Evolutionary conservation across 2,329 filamentous ascomycete species (phyloP), one percentile per base, ranked within the genome.

Genomic region (Fusarium napiforme): DNA sequence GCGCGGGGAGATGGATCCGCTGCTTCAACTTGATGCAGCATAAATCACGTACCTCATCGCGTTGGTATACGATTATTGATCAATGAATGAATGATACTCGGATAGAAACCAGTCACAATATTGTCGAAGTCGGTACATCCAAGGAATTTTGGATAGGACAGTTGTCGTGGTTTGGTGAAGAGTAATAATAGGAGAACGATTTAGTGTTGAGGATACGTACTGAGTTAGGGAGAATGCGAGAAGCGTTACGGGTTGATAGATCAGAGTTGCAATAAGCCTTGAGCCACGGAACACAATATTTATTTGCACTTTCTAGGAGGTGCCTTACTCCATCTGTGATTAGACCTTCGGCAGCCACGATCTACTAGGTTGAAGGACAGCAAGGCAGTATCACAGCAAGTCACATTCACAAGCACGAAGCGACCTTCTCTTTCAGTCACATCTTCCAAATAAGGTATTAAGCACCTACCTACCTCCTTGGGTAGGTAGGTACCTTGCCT

Each of bases 21-120:
- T 66, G 60, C 42, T 60, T 37, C 39, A 37, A 55, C 23, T 53
- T 32, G 45, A 34, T 53, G 52, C 36, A 69, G 23, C 16, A 28
- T n/a, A 36, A 46, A 62, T 40, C 39, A 73, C 71, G 23, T 73
- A 73, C 71, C 71, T 74, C 71, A 73, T 73, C 7, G 56, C 64
- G 45, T 34, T 45, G 43, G 46, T 34, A 32, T 55, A 43, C 16
- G 34, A 56, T 56, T 45, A 15, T 42, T 52, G 30, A 7, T 39
- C 26, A 26, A 53, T 14, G 28, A 39, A 46, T 16, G 36, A 39
- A 46, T 14, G 36, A 68, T 39, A 59, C 56, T 42, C 12, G 37
- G 39, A 21, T 21, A 50, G n/a, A 50, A 30, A 19, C 26, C 19
- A 37, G 34, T n/a, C 43, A 43, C 37, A 37, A 21, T 30, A 53